Base-by-base conservation (phyloP, 805 yeast species). In the Wickerhamiella spandovensis region DNA sequence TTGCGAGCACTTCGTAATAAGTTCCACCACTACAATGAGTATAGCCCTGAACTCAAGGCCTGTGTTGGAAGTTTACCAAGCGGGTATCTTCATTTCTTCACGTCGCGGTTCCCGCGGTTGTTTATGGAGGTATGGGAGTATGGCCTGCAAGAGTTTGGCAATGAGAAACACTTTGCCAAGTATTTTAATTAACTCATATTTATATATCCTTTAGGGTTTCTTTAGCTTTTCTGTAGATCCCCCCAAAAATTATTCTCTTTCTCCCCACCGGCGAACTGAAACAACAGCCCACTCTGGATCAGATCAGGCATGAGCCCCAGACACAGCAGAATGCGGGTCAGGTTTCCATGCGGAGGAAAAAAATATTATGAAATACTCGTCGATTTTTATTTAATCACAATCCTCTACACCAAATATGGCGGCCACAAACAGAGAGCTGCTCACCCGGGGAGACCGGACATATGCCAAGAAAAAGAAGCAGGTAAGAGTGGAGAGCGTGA, bases 11-110 rank as follows among this genome's bases (percentile, higher is more conserved):
- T 92, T 57, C 74, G 99, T 59, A 92, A 92, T 68, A 92, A 92
- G 65, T 82, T 86, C 61, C 97, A 92, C 64, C 99, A 92, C 64
- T 90, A 76, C 64, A 87, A 87, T 67, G 98, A 92, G 64, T 68
- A 89, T 47, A 30, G 52, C 61, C 72, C 67, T 9, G 75, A 70
- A 13, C 71, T 92, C 51, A 79, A 77, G 48, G 63, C 61, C 15
- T 72, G 76, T 47, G 82, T 92, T 77, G 82, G 86, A 18, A 82
- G 90, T 0, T 67, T 87, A 24, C 96, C 97, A 0, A 78, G 78
- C 47, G 96, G 95, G 0, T 92, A 85, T 62, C 84, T 86, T 64
- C 65, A 70, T 43, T 92, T 84, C 63, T 92, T 87, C 66, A 77
- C 78, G 44, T 60, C 64, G 25, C 75, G 79, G 61, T 92, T 90